A percentile compares a stretch with the other conserved stretches of the same genome.
phyloP scores from a whole-genome alignment of 257 asterid genomes.

The Thymus mandschuricus region DNA sequence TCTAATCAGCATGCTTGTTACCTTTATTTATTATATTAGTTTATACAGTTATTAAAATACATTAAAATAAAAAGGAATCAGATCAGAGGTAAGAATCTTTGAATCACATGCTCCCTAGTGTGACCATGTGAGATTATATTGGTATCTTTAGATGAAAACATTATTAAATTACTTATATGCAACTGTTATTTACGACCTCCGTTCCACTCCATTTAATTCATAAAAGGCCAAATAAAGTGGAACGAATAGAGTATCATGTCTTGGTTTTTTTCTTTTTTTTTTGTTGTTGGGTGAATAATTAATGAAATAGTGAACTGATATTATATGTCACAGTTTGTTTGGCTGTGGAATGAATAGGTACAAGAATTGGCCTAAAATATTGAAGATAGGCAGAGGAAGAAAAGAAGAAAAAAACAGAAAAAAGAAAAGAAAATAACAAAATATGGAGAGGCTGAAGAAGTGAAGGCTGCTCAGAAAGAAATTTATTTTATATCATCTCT shows the following conservation, averaged over 20 bases:
- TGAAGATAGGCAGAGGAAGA: slow-evolving; percentile 29
- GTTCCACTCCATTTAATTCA: no score
- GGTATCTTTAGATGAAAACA: slow-evolving; percentile 33
- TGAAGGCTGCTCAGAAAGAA: slow-evolving; percentile 71
- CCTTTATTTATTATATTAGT: slow-evolving; percentile 8
- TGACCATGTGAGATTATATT: slow-evolving; percentile 47
- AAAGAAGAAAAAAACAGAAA: background rate
- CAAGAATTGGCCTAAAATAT: slow-evolving; percentile 32
- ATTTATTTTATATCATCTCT: slow-evolving; percentile 55
- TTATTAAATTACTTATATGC: slow-evolving; percentile 23
- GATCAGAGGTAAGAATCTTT: slow-evolving; percentile 36
- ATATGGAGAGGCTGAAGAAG: slow-evolving; percentile 25
- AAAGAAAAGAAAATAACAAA: slow-evolving; percentile 26
- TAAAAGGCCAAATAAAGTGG: no score
- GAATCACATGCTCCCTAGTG: slow-evolving; percentile 46
- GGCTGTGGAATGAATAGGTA: slow-evolving; percentile 74
- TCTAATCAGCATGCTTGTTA: slow-evolving; percentile 13
- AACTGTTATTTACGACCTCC: background rate
- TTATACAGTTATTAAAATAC: background rate
- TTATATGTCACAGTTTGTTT: slow-evolving; percentile 59
- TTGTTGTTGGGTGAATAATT: no score
- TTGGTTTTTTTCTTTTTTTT: no score
- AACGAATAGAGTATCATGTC: no score
- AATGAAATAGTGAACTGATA: slow-evolving; percentile 35
- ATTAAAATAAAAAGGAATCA: background rate